Evolutionary conservation across 257 asterid genomes (phyloP).

Genomic region (Przewalskia tangutica): DNA sequence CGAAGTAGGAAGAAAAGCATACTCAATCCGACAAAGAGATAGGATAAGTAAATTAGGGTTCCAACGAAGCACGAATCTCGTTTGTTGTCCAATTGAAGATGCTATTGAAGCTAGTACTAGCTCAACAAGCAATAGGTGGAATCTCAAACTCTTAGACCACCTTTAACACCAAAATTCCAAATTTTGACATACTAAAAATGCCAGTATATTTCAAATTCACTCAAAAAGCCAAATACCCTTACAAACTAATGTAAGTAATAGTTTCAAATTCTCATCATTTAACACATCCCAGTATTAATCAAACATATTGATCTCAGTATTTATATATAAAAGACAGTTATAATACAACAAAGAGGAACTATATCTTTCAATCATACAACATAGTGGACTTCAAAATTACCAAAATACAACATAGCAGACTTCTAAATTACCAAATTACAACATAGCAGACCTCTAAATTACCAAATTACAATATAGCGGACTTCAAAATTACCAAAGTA

Average conservation of each 20-base stretch:
- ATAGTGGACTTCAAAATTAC: not conserved
- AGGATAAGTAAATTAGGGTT: not conserved
- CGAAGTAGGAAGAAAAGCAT: not conserved
- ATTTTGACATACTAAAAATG: not conserved
- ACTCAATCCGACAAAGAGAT: constrained; percentile 4
- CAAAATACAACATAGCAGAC: not conserved
- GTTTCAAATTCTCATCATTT: not conserved
- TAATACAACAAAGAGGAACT: not conserved
- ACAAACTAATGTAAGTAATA: not conserved
- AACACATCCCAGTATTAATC: not conserved
- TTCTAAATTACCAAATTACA: no score
- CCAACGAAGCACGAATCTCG: not conserved
- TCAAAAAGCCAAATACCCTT: not conserved
- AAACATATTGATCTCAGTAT: not conserved
- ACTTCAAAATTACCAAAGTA: no score
- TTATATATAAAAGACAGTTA: not conserved
- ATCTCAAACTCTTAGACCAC: not conserved
- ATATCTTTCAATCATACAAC: not conserved
- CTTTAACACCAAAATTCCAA: not conserved
- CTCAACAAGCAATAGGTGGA: not conserved
- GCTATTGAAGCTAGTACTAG: not conserved
- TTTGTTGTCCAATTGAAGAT: not conserved
- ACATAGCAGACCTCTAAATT: no score
- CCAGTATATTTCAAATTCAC: not conserved
- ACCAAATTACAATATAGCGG: no score